phyloP scores from a whole-genome alignment of 169 alveolate species.

The Plasmodium inui region DNA sequence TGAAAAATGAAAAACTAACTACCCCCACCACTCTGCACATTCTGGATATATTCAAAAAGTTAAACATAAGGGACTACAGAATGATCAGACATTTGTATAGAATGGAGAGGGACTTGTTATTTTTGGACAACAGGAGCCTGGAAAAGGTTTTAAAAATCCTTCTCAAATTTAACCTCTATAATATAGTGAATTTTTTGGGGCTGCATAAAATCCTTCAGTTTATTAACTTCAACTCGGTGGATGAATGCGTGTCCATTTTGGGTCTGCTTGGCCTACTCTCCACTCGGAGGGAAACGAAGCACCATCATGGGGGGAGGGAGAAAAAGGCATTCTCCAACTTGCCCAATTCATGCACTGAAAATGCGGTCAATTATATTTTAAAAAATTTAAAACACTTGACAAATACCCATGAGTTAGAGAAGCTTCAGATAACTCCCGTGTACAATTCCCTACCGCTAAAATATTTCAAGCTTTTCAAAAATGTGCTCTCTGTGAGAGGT shows the following conservation, averaged over 20 bases:
- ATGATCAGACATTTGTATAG: conserved; percentile 36
- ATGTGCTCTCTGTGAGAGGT: neutral
- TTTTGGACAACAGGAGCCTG: conserved; percentile 15
- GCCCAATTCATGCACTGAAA: neutral
- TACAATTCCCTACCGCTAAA: conserved; percentile 22
- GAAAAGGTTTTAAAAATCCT: conserved; percentile 33
- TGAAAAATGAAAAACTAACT: conserved; percentile 19
- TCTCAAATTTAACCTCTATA: conserved; percentile 62
- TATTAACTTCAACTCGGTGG: conserved; percentile 26
- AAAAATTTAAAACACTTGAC: conserved; percentile 25
- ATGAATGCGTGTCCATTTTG: conserved; percentile 53
- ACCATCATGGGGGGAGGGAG: neutral
- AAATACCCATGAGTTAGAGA: conserved; percentile 4
- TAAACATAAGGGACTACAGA: conserved; percentile 69
- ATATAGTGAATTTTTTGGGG: conserved; percentile 14
- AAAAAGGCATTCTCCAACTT: neutral
- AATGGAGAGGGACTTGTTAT: conserved; percentile 40
- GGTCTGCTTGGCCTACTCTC: conserved; percentile 17
- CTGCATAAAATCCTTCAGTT: conserved; percentile 22
- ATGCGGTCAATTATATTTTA: conserved; percentile 26
- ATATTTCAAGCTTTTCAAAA: conserved; percentile 39
- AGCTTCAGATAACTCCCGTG: conserved; percentile 20
- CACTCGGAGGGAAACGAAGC: neutral
- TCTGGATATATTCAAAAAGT: conserved; percentile 45
- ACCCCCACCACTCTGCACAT: neutral